Conservation (phyloP, 441 rosid genomes). For the Raphanus hybrid region DNA sequence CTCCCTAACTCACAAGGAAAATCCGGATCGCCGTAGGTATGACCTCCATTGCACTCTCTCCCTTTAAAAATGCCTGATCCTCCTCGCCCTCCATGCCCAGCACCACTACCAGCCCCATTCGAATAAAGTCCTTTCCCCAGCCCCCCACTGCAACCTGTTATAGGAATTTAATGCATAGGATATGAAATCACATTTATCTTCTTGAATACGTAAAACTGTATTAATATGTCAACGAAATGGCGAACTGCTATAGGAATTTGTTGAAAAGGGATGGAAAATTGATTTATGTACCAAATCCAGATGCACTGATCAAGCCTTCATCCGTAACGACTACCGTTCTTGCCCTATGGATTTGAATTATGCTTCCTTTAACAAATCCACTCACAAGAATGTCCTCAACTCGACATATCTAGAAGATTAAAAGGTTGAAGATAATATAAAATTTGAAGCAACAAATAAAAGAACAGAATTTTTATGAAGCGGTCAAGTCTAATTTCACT, state of each 20-base stretch:
- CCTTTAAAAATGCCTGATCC: conserved; percentile 96
- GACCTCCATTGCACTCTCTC: conserved; percentile 83
- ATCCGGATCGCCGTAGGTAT: conserved; percentile 81
- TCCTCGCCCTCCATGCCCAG: conserved; percentile 98
- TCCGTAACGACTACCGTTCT: conserved; percentile 76
- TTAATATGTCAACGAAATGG: not conserved
- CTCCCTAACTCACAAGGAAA: conserved; percentile 99
- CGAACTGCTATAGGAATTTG: conserved; percentile 12
- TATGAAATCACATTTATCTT: conserved; percentile 21
- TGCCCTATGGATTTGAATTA: conserved; percentile 94
- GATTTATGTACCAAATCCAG: conserved; percentile 73
- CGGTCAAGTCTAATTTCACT: conserved; percentile 9
- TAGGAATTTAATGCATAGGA: not conserved
- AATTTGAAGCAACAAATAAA: not conserved
- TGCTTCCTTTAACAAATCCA: conserved; percentile 90
- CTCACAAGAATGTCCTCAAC: conserved; percentile 95
- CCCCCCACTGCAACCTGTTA: conserved; percentile 92
- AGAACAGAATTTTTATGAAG: conserved; percentile 1
- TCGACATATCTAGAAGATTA: conserved; percentile 78
- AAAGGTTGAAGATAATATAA: conserved; percentile 9
- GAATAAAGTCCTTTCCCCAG: conserved; percentile 88
- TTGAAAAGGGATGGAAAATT: conserved; percentile 9
- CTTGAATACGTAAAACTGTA: conserved; percentile 6
- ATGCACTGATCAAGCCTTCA: conserved; percentile 80
- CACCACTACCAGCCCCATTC: conserved; percentile 97